These are phyloP conservation scores for Pythium utonaiense DNA, from an alignment of 352 stramenopile species.

Conservation along the genomic window DNA sequence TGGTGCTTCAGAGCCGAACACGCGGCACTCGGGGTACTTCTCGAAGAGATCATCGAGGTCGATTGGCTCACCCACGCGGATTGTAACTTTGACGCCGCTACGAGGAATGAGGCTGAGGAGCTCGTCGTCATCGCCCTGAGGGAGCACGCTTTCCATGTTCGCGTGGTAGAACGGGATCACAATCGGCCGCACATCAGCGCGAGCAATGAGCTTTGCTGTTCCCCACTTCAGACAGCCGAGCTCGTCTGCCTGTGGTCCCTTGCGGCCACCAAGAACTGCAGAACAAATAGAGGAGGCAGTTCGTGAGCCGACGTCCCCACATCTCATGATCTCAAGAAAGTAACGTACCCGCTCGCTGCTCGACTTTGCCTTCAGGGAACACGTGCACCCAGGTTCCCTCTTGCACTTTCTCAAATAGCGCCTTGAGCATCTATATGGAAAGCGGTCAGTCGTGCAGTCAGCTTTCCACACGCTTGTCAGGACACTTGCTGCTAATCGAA, in stretches of 20 bases:
- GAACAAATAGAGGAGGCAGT: neutral
- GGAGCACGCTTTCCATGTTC: constrained; percentile 88
- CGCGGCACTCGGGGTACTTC: constrained; percentile 42
- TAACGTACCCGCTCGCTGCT: constrained; percentile 49
- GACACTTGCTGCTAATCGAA: neutral
- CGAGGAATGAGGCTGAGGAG: constrained; percentile 62
- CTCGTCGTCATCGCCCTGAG: constrained; percentile 70
- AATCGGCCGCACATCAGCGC: constrained; percentile 57
- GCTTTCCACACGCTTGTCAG: too few relatives aligned
- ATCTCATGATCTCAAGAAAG: neutral
- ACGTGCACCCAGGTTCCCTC: constrained; percentile 83
- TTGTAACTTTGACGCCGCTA: constrained; percentile 44
- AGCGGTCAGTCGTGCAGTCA: neutral
- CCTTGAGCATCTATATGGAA: constrained; percentile 53
- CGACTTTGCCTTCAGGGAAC: constrained; percentile 86
- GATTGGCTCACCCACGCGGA: constrained; percentile 72
- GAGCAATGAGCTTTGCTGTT: constrained; percentile 82
- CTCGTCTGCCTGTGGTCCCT: constrained; percentile 54
- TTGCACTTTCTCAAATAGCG: constrained; percentile 80
- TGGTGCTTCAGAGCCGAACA: constrained; percentile 33
- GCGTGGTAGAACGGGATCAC: constrained; percentile 85
- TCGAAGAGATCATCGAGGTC: constrained; percentile 83
- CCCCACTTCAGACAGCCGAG: constrained; percentile 87
- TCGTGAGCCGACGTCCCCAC: too few relatives aligned
- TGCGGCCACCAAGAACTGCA: constrained; percentile 64